Base-by-base conservation (phyloP, 352 stramenopile species). In the Globisporangium canariense region DNA sequence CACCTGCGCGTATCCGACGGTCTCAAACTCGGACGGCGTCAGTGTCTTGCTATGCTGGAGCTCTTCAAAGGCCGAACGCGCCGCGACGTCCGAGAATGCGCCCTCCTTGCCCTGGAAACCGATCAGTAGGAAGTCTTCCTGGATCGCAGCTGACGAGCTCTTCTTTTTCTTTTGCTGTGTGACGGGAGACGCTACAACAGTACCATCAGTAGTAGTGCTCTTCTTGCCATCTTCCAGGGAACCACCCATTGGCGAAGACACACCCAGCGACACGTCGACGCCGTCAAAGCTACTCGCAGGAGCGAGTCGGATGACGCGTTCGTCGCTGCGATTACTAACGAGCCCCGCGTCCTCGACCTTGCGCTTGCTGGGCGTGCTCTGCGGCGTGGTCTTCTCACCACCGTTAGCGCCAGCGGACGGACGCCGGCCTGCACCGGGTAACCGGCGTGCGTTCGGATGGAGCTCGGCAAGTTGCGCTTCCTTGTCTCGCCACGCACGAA, bases 71-170 rank as follows among this genome's bases (percentile, higher is more conserved):
- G 74, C 79, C 3, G 49, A 66, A 47, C 70, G 75, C 45, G 80
- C 77, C 7, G 83, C 83, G 49, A 89, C 80, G 40, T 91, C 78
- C 6, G 79, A 91, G 68, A 89, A 91, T 49, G 80, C 82, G 40
- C 82, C 82, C 56, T 89, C 78, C 47, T 88, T 88, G 32, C 82
- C 82, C 63, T 91, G 80, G 56, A 91, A 91, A 0, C 79, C 82
- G 10, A 91, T 70, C 11, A 91, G 67, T 63, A 88, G 49, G 53
- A 86, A 88, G 60, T 77, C 73, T 0, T 76, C 73, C 6, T 76
- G 63, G 13, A 65, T 36, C 58, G 66, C 43, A 40, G 22, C 7
- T 20, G 40, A 47, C 14, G 49, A n/a, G 16, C 55, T 63, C 43
- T 51, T 53, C 64, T 71, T 45, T 13, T 25, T 28, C 40, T 53